Evolutionary conservation across 2,329 filamentous ascomycete species (phyloP).

Genomic region (Neonectria magnoliae): DNA sequence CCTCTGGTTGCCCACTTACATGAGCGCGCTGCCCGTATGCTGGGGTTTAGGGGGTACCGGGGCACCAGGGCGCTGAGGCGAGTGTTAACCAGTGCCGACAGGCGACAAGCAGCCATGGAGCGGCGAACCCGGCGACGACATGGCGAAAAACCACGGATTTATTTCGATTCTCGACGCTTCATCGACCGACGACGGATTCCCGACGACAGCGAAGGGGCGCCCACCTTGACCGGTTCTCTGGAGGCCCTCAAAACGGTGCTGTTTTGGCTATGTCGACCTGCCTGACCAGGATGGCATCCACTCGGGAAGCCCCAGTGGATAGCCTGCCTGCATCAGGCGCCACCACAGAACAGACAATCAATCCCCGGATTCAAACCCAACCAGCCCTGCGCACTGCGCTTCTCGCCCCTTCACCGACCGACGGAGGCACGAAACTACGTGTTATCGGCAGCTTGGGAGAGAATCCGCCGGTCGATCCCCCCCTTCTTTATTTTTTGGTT

Average conservation of each 20-base stretch:
- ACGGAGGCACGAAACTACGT: conserved; percentile 26
- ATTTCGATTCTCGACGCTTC: conserved; percentile 6
- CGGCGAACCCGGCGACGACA: conserved; percentile 12
- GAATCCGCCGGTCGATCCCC: background rate
- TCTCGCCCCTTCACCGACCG: conserved; percentile 25
- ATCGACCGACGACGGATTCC: conserved; percentile 21
- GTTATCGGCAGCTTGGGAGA: conserved; percentile 15
- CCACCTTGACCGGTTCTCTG: conserved; percentile 34
- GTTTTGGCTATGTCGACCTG: conserved; percentile 43
- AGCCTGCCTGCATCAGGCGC: conserved; percentile 44
- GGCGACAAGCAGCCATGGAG: conserved; percentile 1
- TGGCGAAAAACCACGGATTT: conserved; percentile 13
- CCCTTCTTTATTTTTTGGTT: conserved; percentile 1
- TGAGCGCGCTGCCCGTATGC: conserved; percentile 34
- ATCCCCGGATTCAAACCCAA: conserved; percentile 42
- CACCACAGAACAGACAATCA: conserved; percentile 40
- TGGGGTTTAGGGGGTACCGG: conserved; percentile 30
- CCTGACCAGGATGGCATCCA: conserved; percentile 45
- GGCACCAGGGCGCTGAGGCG: conserved; percentile 17
- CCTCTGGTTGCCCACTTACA: conserved; percentile 38
- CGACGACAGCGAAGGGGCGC: conserved; percentile 28
- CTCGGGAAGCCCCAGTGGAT: conserved; percentile 45
- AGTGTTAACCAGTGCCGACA: conserved; percentile 27
- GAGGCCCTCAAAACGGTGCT: conserved; percentile 41
- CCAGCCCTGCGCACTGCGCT: conserved; percentile 36